Evolutionary conservation across 352 stramenopile genomes (phyloP).

Genomic region (Phytophthora cryptogea): DNA sequence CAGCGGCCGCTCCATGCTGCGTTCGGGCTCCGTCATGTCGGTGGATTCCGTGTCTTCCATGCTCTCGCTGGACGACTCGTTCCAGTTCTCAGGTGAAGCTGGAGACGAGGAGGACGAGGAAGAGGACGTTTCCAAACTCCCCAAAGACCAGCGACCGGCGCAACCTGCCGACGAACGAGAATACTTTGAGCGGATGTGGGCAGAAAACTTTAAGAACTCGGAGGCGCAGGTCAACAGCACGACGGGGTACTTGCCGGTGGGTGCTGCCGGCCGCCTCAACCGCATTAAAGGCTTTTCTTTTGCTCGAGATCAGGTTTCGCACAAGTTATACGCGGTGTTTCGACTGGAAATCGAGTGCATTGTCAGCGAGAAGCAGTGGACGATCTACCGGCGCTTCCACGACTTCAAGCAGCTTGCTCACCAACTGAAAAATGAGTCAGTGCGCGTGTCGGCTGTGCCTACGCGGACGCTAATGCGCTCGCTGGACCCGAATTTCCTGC

Average conservation of each 20-base stretch:
- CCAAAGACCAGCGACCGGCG: conserved; percentile 74
- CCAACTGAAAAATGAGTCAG: conserved; percentile 82
- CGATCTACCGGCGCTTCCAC: conserved; percentile 85
- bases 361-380: conserved; percentile 87
- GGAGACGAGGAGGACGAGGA: conserved; percentile 42
- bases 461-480: conserved; percentile 83
- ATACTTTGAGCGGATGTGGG: conserved; percentile 84
- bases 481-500: conserved; percentile 81
- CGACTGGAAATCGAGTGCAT: conserved; percentile 86
- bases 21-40: conserved; percentile 68
- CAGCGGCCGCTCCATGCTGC: conserved; percentile 28
- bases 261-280: conserved; percentile 70
- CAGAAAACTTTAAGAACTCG: conserved; percentile 84
- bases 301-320: conserved; percentile 59
- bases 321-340: conserved; percentile 85
- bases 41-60: conserved; percentile 59
- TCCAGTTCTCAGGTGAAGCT: conserved; percentile 40
- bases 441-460: conserved; percentile 74
- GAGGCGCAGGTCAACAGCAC: conserved; percentile 70
- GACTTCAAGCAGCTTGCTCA: conserved; percentile 87
- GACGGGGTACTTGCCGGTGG: conserved; percentile 69
- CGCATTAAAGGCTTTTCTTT: conserved; percentile 85
- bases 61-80: conserved; percentile 67
- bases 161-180: conserved; percentile 77
- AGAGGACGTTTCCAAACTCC: conserved; percentile 44